Conservation (phyloP, 2,329 filamentous ascomycete species). For the Aspergillus caelatus region DNA sequence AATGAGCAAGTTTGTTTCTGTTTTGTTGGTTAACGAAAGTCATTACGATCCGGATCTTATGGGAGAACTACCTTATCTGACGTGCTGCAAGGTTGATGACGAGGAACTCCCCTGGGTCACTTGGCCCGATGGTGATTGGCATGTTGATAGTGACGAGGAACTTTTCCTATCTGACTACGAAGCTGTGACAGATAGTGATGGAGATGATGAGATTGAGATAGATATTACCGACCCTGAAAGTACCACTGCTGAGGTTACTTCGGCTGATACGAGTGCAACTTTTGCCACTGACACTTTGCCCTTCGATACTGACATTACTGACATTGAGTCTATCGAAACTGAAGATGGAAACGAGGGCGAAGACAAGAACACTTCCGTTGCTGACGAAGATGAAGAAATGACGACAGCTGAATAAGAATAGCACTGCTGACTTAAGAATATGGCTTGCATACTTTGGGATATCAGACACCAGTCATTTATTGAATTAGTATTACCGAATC, state of each 20-base stretch:
- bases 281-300: not conserved
- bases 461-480: not conserved
- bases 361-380: not conserved
- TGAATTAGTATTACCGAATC: not conserved
- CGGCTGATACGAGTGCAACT: not conserved
- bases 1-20: conserved; percentile 35
- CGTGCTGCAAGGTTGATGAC: conserved; percentile 44
- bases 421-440: not conserved
- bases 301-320: not conserved
- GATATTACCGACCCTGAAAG: not conserved
- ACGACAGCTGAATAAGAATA: not conserved
- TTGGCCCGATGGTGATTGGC: not conserved
- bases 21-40: conserved; percentile 43
- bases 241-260: not conserved
- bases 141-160: not conserved
- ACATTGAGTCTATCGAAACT: not conserved
- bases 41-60: conserved; percentile 38
- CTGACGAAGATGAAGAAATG: not conserved
- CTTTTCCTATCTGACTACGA: not conserved
- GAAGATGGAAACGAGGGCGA: not conserved
- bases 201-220: not conserved
- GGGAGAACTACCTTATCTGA: conserved; percentile 44
- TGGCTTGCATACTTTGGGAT: not conserved
- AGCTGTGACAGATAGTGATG: not conserved
- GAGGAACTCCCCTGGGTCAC: conserved; percentile 15